phyloP scores from a whole-genome alignment of 257 asterid genomes.

The Fraxinus americana region DNA sequence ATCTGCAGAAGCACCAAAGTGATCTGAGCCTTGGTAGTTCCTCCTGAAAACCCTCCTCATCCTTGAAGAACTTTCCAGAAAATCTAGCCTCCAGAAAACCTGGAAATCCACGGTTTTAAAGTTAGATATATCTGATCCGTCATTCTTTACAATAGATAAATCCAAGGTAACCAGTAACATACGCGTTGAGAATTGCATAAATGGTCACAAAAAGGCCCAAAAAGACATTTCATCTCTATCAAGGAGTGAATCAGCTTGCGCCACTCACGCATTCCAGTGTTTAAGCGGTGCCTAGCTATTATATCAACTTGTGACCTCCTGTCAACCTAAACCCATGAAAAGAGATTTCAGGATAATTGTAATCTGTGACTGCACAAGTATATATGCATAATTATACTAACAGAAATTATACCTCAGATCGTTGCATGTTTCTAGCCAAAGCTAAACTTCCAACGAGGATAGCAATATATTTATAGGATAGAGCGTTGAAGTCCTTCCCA shows the following conservation, averaged over 20 bases:
- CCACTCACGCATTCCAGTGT: constrained; percentile 95
- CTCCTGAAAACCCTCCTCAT: constrained; percentile 88
- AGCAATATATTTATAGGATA: constrained; percentile 87
- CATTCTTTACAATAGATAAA: constrained; percentile 29
- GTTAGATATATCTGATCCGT: constrained; percentile 18
- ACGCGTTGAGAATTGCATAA: constrained; percentile 76
- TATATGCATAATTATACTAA: constrained; percentile 19
- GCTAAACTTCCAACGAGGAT: constrained; percentile 98
- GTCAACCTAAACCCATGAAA: constrained; percentile 70
- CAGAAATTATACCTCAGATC: constrained; percentile 75
- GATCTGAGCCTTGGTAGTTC: constrained; percentile 86
- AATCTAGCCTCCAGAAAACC: constrained; percentile 95
- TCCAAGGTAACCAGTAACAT: constrained; percentile 37
- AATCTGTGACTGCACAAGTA: constrained; percentile 13
- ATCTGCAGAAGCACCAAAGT: constrained; percentile 93
- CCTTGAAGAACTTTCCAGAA: constrained; percentile 89
- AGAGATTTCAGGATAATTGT: constrained; percentile 21
- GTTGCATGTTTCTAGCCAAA: constrained; percentile 95
- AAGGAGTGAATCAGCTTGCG: constrained; percentile 89
- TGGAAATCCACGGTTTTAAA: constrained; percentile 35
- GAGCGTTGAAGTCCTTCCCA: constrained; percentile 90
- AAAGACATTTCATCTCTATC: constrained; percentile 82
- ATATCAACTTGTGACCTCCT: constrained; percentile 87
- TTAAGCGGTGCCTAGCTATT: constrained; percentile 68
- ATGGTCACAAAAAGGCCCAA: constrained; percentile 76